Percentiles rank a stretch among this genome's conserved stretches.
phyloP scores from a whole-genome alignment of 176 grass and related monocot genomes.

The Eleusine coracana region DNA sequence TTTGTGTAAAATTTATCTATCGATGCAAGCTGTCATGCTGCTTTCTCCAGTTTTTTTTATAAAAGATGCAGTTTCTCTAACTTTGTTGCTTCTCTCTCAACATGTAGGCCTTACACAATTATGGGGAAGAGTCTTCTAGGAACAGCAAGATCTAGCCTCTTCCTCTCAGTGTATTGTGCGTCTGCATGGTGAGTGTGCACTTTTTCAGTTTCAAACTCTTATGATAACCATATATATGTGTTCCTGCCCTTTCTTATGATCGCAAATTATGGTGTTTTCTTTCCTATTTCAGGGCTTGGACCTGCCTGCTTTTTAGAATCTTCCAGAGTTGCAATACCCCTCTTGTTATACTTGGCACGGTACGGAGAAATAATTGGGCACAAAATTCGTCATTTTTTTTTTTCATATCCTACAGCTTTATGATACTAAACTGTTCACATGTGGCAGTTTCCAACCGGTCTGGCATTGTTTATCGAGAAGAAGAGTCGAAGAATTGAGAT shows the following conservation, averaged over 20 bases:
- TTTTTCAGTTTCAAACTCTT: conserved; percentile 1
- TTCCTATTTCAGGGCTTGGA: conserved; percentile 77
- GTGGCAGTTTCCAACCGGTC: conserved; percentile 73
- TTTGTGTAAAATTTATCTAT: conserved; percentile 3
- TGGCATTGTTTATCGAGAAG: conserved; percentile 94
- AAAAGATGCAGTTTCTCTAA: conserved; percentile 28
- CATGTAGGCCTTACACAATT: conserved; percentile 79
- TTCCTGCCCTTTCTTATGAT: conserved; percentile 10
- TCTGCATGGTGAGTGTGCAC: conserved; percentile 76
- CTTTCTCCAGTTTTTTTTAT: conserved; percentile 16
- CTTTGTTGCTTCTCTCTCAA: conserved; percentile 5
- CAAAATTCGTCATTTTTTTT: background rate
- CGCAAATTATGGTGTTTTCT: conserved; percentile 26
- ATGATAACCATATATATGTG: background rate
- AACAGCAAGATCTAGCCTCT: conserved; percentile 82
- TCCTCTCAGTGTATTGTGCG: conserved; percentile 86
- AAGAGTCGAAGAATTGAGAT: conserved; percentile 92
- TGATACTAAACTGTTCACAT: conserved; percentile 37
- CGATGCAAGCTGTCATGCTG: conserved; percentile 1
- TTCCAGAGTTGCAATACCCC: conserved; percentile 72
- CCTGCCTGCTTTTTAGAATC: conserved; percentile 83
- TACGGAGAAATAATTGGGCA: conserved; percentile 36
- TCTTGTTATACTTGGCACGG: conserved; percentile 69
- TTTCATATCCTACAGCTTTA: conserved; percentile 14
- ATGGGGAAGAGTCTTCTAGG: conserved; percentile 91